These are phyloP conservation scores for Cladophialophora bantiana DNA, from an alignment of 2,329 filamentous ascomycete species.

Conservation along the genomic window DNA sequence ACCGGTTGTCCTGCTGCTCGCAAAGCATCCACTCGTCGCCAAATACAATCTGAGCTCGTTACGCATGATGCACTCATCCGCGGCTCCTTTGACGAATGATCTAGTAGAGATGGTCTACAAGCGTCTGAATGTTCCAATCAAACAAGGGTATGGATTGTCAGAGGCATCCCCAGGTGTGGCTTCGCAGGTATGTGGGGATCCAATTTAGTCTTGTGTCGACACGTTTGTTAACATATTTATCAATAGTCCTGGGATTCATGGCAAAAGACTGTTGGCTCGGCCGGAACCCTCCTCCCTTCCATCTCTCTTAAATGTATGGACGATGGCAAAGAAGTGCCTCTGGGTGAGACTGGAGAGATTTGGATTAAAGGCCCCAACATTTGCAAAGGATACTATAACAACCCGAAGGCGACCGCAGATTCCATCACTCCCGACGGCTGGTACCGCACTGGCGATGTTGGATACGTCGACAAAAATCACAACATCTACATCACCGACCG, in stretches of 20 bases:
- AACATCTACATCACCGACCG: slow-evolving; percentile 91
- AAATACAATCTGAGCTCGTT: slow-evolving; percentile 83
- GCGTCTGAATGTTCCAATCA: slow-evolving; percentile 77
- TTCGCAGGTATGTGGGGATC: slow-evolving; percentile 66
- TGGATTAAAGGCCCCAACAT: slow-evolving; percentile 68
- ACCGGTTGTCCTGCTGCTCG: slow-evolving; percentile 78
- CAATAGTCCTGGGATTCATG: slow-evolving; percentile 77
- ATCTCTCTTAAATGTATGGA: slow-evolving; percentile 71
- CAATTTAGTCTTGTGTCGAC: slow-evolving; percentile 65
- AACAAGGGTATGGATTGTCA: slow-evolving; percentile 86
- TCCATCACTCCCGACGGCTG: slow-evolving; percentile 71
- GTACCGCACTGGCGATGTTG: slow-evolving; percentile 89
- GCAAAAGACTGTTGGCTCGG: slow-evolving; percentile 67
- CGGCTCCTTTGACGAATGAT: slow-evolving; percentile 80
- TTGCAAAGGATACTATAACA: slow-evolving; percentile 62
- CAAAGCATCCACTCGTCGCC: slow-evolving; percentile 76
- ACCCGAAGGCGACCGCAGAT: slow-evolving; percentile 56
- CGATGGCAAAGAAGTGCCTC: slow-evolving; percentile 61
- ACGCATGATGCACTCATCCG: slow-evolving; percentile 84
- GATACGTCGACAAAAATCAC: slow-evolving; percentile 74
- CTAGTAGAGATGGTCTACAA: slow-evolving; percentile 77
- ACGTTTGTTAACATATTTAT: slow-evolving; percentile 5
- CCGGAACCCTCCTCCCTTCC: slow-evolving; percentile 73
- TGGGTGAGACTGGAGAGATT: slow-evolving; percentile 71
- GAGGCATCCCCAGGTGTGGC: slow-evolving; percentile 75